Percentiles rank a stretch among this genome's conserved stretches.
Evolutionary conservation across 1,139 yeast genomes (phyloP).

Genomic region (Taphrina pruni): DNA sequence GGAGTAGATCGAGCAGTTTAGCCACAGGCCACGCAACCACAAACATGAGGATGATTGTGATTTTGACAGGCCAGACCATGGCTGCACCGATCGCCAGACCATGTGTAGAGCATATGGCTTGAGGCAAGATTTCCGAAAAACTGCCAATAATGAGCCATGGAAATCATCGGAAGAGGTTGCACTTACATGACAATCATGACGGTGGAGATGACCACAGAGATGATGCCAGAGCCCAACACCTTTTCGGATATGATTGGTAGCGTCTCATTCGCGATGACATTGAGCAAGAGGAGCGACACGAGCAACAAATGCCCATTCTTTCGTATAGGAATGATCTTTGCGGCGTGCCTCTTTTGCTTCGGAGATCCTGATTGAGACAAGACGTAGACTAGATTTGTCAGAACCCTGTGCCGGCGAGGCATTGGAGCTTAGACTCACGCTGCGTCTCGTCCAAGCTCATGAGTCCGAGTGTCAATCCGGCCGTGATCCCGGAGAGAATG

Average conservation of each 20-base stretch:
- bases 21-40: conserved; percentile 41
- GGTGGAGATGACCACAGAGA: conserved; percentile 41
- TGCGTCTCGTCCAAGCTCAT: conserved; percentile 42
- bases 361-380: conserved; percentile 38
- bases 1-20: conserved; percentile 38
- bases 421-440: not conserved
- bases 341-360: conserved; percentile 39
- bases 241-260: conserved; percentile 42
- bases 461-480: conserved; percentile 42
- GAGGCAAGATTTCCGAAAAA: conserved; percentile 42
- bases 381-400: conserved; percentile 21
- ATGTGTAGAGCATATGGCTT: conserved; percentile 41
- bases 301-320: conserved; percentile 41
- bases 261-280: conserved; percentile 40
- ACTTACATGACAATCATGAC: conserved; percentile 39
- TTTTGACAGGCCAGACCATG: conserved; percentile 41
- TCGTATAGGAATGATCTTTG: conserved; percentile 40
- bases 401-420: not conserved
- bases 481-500: conserved; percentile 40
- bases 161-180: not conserved
- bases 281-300: conserved; percentile 38
- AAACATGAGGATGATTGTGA: conserved; percentile 31
- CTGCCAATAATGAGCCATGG: not conserved
- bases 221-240: conserved; percentile 39
- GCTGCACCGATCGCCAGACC: conserved; percentile 43